A percentile compares a stretch with the other conserved stretches of the same genome.
Evolutionary conservation across 345 rosid species (phyloP).

Genomic region (Eutrema yunnanense): DNA sequence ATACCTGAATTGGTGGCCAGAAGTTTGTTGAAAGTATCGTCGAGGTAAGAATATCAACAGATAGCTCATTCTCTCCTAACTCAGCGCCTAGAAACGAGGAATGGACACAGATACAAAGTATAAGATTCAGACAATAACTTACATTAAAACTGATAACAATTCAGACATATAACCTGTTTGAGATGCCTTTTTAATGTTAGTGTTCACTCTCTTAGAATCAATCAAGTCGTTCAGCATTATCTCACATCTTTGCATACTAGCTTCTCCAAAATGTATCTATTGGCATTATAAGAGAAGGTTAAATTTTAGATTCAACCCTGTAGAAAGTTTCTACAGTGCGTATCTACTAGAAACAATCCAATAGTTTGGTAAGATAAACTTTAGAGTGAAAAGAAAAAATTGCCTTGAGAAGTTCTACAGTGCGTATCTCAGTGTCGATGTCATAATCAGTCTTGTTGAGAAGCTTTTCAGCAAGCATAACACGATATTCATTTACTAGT

Average conservation of each 20-base stretch:
- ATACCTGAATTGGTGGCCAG: conserved; percentile 98
- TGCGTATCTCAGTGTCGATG: conserved; percentile 86
- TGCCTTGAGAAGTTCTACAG: conserved; percentile 97
- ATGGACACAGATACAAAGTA: background rate
- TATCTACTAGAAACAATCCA: background rate
- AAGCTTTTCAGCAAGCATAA: conserved; percentile 97
- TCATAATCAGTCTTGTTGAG: conserved; percentile 92
- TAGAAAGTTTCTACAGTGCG: background rate
- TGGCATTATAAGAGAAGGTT: conserved; percentile 1
- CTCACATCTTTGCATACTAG: conserved; percentile 96
- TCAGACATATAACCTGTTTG: conserved; percentile 41
- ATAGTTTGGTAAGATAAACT: background rate
- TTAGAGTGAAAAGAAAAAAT: background rate
- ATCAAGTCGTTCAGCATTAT: conserved; percentile 95
- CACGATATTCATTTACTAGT: conserved; percentile 88
- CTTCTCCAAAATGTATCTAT: conserved; percentile 96
- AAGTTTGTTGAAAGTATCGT: conserved; percentile 89
- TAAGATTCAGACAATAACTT: conserved; percentile 11
- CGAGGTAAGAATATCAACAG: conserved; percentile 63
- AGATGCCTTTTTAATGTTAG: conserved; percentile 66
- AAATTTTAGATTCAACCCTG: conserved; percentile 2
- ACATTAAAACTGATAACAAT: background rate
- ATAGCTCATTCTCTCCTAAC: conserved; percentile 37
- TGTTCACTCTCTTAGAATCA: conserved; percentile 92
- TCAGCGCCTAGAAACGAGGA: conserved; percentile 35